phyloP scores from a whole-genome alignment of 1,284 basidiomycete genomes.

The Cystobasidiaceae sp. region DNA sequence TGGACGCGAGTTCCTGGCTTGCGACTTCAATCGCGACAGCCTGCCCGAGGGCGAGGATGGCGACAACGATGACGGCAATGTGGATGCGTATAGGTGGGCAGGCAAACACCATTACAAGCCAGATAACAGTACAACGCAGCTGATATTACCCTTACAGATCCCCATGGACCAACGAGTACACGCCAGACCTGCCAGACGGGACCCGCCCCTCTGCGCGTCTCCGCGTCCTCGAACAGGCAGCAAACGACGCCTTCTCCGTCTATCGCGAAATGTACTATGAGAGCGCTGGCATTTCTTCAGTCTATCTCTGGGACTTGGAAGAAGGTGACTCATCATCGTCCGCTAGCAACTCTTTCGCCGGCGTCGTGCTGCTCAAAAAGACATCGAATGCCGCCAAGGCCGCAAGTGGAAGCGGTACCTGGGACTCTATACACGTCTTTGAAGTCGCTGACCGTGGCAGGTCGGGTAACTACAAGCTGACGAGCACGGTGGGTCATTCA shows the following conservation, averaged over 20 bases:
- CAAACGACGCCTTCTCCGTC: conserved; percentile 95
- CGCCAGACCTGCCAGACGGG: conserved; percentile 79
- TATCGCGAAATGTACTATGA: conserved; percentile 97
- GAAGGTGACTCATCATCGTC: conserved; percentile 56
- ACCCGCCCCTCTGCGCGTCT: conserved; percentile 77
- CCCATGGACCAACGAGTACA: conserved; percentile 95
- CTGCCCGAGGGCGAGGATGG: conserved; percentile 7
- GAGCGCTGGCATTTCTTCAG: conserved; percentile 93
- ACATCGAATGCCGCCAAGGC: neutral
- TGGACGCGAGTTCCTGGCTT: conserved; percentile 84
- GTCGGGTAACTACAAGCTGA: conserved; percentile 92
- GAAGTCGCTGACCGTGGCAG: conserved; percentile 84
- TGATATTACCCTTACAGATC: conserved; percentile 56
- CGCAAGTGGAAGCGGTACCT: conserved; percentile 47
- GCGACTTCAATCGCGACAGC: conserved; percentile 96
- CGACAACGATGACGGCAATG: neutral
- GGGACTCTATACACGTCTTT: conserved; percentile 99
- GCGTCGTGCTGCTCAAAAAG: conserved; percentile 94
- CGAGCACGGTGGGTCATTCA: conserved; percentile 61
- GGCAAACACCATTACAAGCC: neutral
- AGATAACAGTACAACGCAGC: neutral
- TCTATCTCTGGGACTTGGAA: conserved; percentile 97
- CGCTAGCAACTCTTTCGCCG: conserved; percentile 62
- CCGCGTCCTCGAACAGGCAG: conserved; percentile 82
- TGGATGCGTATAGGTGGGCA: conserved; percentile 74